Conservation (phyloP, 169 alveolate species). For the Amoebophrya sp. region DNA sequence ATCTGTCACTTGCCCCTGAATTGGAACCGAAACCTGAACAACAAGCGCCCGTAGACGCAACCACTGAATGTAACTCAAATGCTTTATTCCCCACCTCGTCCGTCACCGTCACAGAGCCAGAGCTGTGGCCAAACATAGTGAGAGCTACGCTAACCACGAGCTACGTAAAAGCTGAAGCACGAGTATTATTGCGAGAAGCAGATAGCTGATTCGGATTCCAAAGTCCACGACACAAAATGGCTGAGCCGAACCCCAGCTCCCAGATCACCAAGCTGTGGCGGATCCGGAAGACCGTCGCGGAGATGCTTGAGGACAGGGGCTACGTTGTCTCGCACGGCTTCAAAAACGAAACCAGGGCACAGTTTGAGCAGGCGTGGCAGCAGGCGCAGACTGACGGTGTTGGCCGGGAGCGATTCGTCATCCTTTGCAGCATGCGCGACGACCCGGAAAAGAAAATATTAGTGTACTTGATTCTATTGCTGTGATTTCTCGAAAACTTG, state of each 20-base stretch:
- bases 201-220: no score
- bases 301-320: conserved; percentile 80
- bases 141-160: no score
- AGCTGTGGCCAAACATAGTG: no score
- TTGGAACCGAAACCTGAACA: no score
- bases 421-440: conserved; percentile 31
- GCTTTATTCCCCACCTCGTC: no score
- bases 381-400: background rate
- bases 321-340: conserved; percentile 54
- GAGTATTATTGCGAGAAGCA: no score
- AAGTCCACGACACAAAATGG: no score
- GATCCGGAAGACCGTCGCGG: conserved; percentile 71
- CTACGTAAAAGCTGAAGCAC: no score
- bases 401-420: background rate
- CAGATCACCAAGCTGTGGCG: conserved; percentile 42
- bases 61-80: no score
- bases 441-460: conserved; percentile 60
- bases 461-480: conserved; percentile 38
- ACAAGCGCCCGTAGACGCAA: no score
- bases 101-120: no score
- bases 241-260: background rate
- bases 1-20: no score
- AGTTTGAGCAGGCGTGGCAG: conserved; percentile 60
- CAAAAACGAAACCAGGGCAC: conserved; percentile 39
- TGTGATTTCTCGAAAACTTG: background rate